Percentiles rank a stretch among this genome's conserved stretches.
phyloP scores from a whole-genome alignment of 129 eudicot genomes.

The Chrysanthemum seticuspe region DNA sequence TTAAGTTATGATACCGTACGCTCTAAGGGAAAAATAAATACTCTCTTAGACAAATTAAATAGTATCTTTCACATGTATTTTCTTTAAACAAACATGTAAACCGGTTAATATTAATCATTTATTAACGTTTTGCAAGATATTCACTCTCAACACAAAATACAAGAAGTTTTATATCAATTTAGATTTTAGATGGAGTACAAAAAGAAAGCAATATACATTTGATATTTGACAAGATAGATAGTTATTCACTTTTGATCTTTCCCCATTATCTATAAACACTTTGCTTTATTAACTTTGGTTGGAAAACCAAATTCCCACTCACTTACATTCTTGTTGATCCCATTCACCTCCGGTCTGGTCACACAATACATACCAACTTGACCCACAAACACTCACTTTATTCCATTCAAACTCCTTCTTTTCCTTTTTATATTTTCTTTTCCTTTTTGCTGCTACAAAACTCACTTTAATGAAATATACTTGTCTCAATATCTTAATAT shows the following conservation, averaged over 20 bases:
- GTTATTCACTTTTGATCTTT: constrained; percentile 13
- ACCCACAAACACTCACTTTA: constrained; percentile 37
- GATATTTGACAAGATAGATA: no score
- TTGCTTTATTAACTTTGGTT: constrained; percentile 33
- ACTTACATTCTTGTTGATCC: constrained; percentile 24
- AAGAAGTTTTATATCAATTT: no score
- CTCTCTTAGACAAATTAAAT: no score
- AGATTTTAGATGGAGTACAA: not conserved
- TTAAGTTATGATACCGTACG: no score
- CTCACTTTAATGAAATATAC: constrained; percentile 34
- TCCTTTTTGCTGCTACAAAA: constrained; percentile 43
- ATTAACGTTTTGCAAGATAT: no score
- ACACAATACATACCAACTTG: no score
- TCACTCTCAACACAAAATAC: no score
- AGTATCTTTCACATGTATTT: no score
- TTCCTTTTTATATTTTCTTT: not conserved
- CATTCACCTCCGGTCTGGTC: not conserved
- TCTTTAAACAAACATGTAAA: no score
- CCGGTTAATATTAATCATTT: no score
- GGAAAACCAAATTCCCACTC: constrained; percentile 35
- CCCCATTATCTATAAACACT: constrained; percentile 23
- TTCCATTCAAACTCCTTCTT: constrained; percentile 61
- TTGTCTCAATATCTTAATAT: constrained; percentile 31
- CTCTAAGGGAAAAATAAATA: no score
- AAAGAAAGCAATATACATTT: not conserved